These are phyloP conservation scores for Boehmeria nivea DNA, from an alignment of 306 rosid species.

Conservation along the genomic window DNA sequence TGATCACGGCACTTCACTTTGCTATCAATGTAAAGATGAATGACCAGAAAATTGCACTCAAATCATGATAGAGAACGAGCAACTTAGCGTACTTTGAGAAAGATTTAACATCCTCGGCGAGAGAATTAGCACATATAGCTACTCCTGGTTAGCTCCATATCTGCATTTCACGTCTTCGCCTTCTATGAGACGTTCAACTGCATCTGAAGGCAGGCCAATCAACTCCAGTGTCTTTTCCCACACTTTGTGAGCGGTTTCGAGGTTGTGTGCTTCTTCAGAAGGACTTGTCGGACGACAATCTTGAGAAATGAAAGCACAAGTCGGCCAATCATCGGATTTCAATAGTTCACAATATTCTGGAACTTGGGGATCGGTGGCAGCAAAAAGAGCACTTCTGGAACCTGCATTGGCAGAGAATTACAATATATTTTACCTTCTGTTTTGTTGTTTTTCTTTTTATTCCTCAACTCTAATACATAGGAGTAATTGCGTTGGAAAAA, in stretches of 20 bases:
- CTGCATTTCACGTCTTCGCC: constrained; percentile 68
- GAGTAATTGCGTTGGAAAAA: too few relatives aligned
- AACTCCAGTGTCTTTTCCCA: constrained; percentile 94
- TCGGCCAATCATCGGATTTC: constrained; percentile 87
- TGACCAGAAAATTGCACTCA: too few relatives aligned
- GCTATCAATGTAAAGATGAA: too few relatives aligned
- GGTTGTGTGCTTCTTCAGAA: constrained; percentile 83
- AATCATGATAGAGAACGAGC: too few relatives aligned
- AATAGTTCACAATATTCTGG: constrained; percentile 79
- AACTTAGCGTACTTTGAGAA: too few relatives aligned
- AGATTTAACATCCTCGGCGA: constrained; percentile 2
- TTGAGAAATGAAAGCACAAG: constrained; percentile 78
- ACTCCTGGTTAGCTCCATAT: constrained; percentile 43
- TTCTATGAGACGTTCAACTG: constrained; percentile 67
- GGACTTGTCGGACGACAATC: constrained; percentile 86
- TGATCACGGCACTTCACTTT: too few relatives aligned
- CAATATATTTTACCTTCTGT: too few relatives aligned
- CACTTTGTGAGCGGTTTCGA: constrained; percentile 50
- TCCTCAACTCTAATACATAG: too few relatives aligned
- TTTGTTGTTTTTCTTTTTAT: too few relatives aligned
- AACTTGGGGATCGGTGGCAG: constrained; percentile 93
- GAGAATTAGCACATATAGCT: constrained; percentile 18
- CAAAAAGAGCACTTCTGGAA: constrained; percentile 84
- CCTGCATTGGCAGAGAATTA: constrained; percentile 41
- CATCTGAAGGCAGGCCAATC: constrained; percentile 76